Evolutionary conservation across 2,329 filamentous ascomycete genomes (phyloP), one percentile per base, ranked within the genome.

Genomic region (Knoxdaviesia proteae): DNA sequence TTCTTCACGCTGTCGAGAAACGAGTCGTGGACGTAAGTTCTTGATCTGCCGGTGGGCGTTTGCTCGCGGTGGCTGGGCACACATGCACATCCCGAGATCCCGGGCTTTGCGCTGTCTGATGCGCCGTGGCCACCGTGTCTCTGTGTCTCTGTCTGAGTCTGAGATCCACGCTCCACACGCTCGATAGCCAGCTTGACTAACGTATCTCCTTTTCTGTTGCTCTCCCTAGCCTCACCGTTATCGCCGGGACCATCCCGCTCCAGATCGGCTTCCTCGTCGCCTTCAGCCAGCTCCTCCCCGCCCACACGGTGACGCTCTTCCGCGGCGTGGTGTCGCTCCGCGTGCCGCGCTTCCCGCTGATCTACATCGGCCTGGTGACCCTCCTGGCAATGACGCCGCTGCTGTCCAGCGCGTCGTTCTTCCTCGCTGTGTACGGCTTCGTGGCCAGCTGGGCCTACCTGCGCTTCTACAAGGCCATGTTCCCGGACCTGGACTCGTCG

Each of bases 281-380:
- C 43, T 94, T 96, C 62, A 96, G 93, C 62, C 90, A 98, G 61
- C 82, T 98, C 41, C 81, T 96, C 34, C 90, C 90, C 29, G 87
- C 94, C 47, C 90, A 98, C 60, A 98, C 90, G 7, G 88, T 96
- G 42, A 90, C 88, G 5, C 74, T 98, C 45, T 88, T 94, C 64
- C 80, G 81, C 49, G 86, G 86, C 49, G 64, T 94, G 47, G 58
- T 96, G 46, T 93, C 90, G 46, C 76, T 96, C 58, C 82, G 88
- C 50, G 86, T 98, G 43, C 75, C 75, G 11, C 65, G 71, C 40
- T 75, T 77, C 51, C 74, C 74, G 7, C 64, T 93, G 63, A 48
- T 90, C 62, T 67, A 81, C 76, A 57, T 94, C 69, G 65, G 75
- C 69, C 48, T 83, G 45, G 71, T 92, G 46, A 77, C 82, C 49